phyloP scores from a whole-genome alignment of 805 yeast genomes.

The Nematodospora valgi region DNA sequence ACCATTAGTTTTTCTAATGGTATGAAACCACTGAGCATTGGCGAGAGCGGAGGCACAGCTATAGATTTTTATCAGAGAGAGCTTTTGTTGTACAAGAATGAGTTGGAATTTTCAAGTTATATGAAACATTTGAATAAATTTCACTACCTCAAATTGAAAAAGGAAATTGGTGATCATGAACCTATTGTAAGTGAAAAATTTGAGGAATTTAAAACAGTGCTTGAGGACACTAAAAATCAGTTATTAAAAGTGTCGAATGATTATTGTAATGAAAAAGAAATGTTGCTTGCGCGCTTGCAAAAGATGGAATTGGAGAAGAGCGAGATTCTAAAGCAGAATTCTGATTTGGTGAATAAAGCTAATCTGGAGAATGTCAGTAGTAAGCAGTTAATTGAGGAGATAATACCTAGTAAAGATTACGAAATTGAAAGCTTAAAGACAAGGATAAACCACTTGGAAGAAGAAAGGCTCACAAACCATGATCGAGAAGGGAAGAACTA shows the following conservation, averaged over 20 bases:
- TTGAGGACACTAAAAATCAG: slow-evolving; percentile 12
- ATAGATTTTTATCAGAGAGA: slow-evolving; percentile 56
- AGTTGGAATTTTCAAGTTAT: slow-evolving; percentile 56
- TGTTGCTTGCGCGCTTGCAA: slow-evolving; percentile 9
- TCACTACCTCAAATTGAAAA: slow-evolving; percentile 17
- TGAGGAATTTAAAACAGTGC: slow-evolving; percentile 1
- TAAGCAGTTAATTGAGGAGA: slow-evolving; percentile 11
- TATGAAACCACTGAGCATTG: too few species aligned
- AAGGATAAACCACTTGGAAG: slow-evolving; percentile 12
- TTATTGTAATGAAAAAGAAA: slow-evolving; percentile 8
- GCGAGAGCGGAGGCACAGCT: slow-evolving; percentile 18
- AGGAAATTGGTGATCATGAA: slow-evolving; percentile 1
- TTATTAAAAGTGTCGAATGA: slow-evolving; percentile 7
- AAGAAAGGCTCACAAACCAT: not conserved
- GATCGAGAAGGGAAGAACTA: too few species aligned
- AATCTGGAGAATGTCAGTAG: slow-evolving; percentile 7
- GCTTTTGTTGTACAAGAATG: slow-evolving; percentile 53
- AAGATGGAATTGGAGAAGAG: slow-evolving; percentile 10
- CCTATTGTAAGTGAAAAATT: slow-evolving; percentile 2
- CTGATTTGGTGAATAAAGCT: slow-evolving; percentile 10
- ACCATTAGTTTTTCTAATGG: not conserved
- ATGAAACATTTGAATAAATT: slow-evolving; percentile 45
- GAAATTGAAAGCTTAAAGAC: slow-evolving; percentile 18
- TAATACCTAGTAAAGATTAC: slow-evolving; percentile 20
- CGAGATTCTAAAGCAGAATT: slow-evolving; percentile 7